These are phyloP conservation scores for Sugiyamaella valdiviana DNA, from an alignment of 805 yeast genomes.

Conservation along the genomic window DNA sequence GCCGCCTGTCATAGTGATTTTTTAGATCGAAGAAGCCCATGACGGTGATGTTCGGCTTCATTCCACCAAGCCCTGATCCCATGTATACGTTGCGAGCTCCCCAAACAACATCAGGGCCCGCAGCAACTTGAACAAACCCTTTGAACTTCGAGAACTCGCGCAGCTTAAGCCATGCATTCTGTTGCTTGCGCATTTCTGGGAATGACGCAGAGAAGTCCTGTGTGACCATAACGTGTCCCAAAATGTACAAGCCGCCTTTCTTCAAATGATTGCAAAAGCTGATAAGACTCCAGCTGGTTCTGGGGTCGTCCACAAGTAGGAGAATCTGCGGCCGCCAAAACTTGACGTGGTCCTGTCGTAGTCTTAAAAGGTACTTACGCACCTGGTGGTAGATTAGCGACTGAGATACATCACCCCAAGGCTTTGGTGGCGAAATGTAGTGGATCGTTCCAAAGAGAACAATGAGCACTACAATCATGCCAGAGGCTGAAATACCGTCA, in stretches of 20 bases:
- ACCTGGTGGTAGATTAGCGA: conserved; percentile 94
- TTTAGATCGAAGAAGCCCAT: conserved; percentile 76
- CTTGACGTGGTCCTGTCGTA: conserved; percentile 88
- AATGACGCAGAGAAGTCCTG: conserved; percentile 56
- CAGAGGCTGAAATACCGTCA: conserved; percentile 82
- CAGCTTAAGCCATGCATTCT: conserved; percentile 74
- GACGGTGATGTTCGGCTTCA: conserved; percentile 94
- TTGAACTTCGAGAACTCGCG: conserved; percentile 74
- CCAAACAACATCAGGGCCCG: conserved; percentile 87
- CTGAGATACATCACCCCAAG: conserved; percentile 98
- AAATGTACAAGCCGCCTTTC: conserved; percentile 87
- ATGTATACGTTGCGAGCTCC: conserved; percentile 87
- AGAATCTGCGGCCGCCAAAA: conserved; percentile 98
- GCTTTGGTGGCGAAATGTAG: conserved; percentile 86
- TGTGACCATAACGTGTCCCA: conserved; percentile 84
- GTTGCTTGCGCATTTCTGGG: conserved; percentile 65
- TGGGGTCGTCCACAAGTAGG: conserved; percentile 81
- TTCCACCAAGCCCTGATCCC: conserved; percentile 97
- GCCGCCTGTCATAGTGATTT: conserved; percentile 21
- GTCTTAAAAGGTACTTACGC: conserved; percentile 74
- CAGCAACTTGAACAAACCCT: conserved; percentile 89
- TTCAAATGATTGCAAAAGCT: conserved; percentile 90
- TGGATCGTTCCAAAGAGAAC: conserved; percentile 74
- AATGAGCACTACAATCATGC: conserved; percentile 59
- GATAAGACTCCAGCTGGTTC: conserved; percentile 86